phyloP scores from a whole-genome alignment of 2,329 filamentous ascomycete species.

The Botrytis cinerea region DNA sequence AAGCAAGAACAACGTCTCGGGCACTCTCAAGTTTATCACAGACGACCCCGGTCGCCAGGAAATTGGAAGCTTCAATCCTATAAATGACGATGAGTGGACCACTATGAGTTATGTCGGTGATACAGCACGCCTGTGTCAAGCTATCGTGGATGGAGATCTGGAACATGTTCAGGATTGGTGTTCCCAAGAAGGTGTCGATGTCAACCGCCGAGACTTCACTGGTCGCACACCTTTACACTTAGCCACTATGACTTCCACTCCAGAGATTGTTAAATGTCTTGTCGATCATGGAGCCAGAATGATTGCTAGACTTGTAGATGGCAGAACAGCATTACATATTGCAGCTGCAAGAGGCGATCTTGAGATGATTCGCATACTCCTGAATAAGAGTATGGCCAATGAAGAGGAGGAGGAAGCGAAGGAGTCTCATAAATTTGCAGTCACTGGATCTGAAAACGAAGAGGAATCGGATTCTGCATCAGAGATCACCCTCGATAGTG shows the following conservation, averaged over 20 bases:
- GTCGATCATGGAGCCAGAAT: constrained; percentile 73
- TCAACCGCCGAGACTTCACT: constrained; percentile 74
- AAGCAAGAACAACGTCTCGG: constrained; percentile 73
- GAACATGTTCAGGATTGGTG: constrained; percentile 72
- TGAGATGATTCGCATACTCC: constrained; percentile 70
- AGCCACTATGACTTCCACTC: constrained; percentile 67
- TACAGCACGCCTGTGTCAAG: constrained; percentile 74
- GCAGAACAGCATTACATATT: constrained; percentile 79
- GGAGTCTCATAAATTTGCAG: constrained; percentile 43
- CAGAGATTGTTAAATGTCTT: constrained; percentile 69
- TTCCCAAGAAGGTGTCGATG: constrained; percentile 65
- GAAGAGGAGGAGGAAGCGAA: constrained; percentile 66
- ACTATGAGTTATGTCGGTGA: constrained; percentile 89
- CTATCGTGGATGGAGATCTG: constrained; percentile 73
- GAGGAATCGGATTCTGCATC: constrained; percentile 45
- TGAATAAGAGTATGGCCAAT: constrained; percentile 73
- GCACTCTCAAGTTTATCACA: constrained; percentile 70
- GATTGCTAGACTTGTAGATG: constrained; percentile 74
- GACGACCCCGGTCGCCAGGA: constrained; percentile 80
- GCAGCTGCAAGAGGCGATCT: constrained; percentile 69
- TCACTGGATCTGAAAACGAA: constrained; percentile 38
- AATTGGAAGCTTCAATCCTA: constrained; percentile 74
- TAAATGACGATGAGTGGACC: constrained; percentile 83
- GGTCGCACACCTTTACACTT: constrained; percentile 79
- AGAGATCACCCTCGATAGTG: constrained; percentile 36